Conservation (phyloP, 257 asterid genomes). For the Solanum bulbocastanum region DNA sequence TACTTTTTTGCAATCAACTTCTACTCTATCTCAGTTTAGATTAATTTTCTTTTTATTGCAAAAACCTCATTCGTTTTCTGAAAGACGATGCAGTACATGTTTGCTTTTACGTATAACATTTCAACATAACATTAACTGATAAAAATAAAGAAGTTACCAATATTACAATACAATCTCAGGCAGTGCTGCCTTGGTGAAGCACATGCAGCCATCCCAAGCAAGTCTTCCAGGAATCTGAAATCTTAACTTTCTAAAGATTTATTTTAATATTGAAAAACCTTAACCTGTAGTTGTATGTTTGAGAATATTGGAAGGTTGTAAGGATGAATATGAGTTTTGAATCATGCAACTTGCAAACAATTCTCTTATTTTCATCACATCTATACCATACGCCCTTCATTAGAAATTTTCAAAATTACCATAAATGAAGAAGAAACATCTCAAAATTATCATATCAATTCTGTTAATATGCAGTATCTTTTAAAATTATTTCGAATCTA, state of each 20-base stretch:
- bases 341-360: not conserved
- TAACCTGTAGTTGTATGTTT: not conserved
- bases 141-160: not conserved
- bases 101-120: not conserved
- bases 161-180: not conserved
- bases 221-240: not conserved
- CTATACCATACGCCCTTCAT: not conserved
- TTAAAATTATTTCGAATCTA: not conserved
- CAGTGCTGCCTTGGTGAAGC: not conserved
- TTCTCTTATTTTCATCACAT: not conserved
- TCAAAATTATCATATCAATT: not conserved
- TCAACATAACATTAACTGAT: not conserved
- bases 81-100: not conserved
- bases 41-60: not conserved
- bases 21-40: conserved; percentile 8
- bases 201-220: not conserved
- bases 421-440: not conserved
- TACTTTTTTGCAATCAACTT: not conserved
- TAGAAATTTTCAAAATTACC: not conserved
- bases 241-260: not conserved
- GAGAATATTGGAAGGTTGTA: not conserved
- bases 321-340: not conserved
- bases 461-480: not conserved
- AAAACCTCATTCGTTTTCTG: conserved; percentile 12
- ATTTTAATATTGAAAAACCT: not conserved